Percentiles rank a stretch among this genome's conserved stretches.
These are phyloP conservation scores for Cladosporium sphaerospermum DNA, from an alignment of 2,329 filamentous ascomycete species.

Conservation along the genomic window DNA sequence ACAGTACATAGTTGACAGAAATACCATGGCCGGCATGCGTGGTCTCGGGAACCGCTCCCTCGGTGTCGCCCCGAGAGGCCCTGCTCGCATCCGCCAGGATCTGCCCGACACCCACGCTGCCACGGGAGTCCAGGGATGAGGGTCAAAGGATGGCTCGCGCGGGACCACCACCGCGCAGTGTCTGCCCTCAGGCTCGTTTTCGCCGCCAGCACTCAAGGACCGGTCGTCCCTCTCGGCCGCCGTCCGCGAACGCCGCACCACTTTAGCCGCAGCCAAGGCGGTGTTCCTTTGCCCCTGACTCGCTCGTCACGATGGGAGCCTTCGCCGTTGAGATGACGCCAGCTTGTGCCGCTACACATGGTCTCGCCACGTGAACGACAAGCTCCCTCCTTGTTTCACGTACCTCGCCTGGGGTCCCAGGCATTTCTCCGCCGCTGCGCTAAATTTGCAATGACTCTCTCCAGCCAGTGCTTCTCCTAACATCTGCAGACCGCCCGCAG, in stretches of 20 bases:
- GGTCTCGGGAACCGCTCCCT: not conserved
- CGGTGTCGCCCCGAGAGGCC: not conserved
- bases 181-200: not conserved
- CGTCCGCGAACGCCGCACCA: not conserved
- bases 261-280: too few species aligned
- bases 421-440: too few species aligned
- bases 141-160: not conserved
- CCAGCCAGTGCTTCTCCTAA: too few species aligned
- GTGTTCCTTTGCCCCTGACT: conserved; percentile 1
- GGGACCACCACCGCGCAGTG: not conserved
- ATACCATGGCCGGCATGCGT: not conserved
- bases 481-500: not conserved
- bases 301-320: not conserved
- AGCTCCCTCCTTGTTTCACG: conserved; percentile 6
- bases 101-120: not conserved
- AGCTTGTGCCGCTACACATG: not conserved
- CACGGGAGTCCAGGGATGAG: not conserved
- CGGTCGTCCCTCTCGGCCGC: not conserved
- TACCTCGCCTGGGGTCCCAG: not conserved
- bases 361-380: conserved; percentile 5
- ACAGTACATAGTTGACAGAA: not conserved
- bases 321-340: conserved; percentile 10
- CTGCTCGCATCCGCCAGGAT: not conserved
- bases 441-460: too few species aligned
- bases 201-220: not conserved